These are phyloP conservation scores for Aspergillus neotritici DNA, from an alignment of 2,329 filamentous ascomycete species.

Conservation along the genomic window DNA sequence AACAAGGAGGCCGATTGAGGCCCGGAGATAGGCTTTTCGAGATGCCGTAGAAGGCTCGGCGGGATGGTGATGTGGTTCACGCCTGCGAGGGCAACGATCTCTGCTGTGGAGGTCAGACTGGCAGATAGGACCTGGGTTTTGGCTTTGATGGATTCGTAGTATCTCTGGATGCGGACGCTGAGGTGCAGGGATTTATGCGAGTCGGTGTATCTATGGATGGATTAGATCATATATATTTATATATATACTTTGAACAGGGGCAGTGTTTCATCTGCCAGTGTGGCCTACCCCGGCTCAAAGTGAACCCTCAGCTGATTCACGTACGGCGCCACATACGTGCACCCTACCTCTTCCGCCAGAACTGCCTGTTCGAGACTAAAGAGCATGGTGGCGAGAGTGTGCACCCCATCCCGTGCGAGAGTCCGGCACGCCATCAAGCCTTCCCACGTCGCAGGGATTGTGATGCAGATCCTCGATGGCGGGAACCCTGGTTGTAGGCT, in stretches of 20 bases:
- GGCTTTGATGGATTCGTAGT: conserved; percentile 42
- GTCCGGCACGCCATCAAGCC: conserved; percentile 55
- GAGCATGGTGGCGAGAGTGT: conserved; percentile 57
- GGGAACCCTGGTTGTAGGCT: conserved; percentile 43
- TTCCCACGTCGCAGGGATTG: conserved; percentile 60
- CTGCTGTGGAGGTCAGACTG: conserved; percentile 52
- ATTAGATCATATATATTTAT: background rate
- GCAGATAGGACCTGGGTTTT: conserved; percentile 52
- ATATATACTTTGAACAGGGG: background rate
- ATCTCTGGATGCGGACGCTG: conserved; percentile 48
- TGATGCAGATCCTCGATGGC: conserved; percentile 53
- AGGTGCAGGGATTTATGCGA: conserved; percentile 40
- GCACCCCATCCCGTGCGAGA: conserved; percentile 51
- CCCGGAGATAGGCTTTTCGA: conserved; percentile 38
- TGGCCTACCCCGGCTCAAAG: conserved; percentile 41
- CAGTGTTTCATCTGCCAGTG: too few species aligned
- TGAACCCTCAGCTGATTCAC: conserved; percentile 62
- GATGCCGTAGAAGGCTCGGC: conserved; percentile 46
- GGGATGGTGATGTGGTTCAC: conserved; percentile 56
- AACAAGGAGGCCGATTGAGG: conserved; percentile 29
- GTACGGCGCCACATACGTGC: conserved; percentile 59
- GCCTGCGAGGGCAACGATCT: conserved; percentile 55
- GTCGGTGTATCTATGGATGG: conserved; percentile 20
- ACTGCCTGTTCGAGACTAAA: conserved; percentile 58
- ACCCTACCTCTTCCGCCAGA: conserved; percentile 53